Conservation (phyloP, 257 asterid genomes). For the Gentiana straminea region DNA sequence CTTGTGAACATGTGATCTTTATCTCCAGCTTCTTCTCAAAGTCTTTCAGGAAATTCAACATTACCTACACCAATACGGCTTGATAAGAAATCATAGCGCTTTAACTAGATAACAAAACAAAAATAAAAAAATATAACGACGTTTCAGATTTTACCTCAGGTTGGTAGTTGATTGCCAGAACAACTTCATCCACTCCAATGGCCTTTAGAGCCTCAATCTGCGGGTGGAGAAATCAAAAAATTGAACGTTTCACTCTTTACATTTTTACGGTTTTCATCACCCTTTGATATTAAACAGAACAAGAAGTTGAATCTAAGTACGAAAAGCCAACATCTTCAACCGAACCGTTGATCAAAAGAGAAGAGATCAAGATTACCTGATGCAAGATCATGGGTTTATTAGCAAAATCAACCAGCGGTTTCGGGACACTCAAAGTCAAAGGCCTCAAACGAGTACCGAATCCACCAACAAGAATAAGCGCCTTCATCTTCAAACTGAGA, state of each 20-base stretch:
- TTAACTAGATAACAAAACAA: not conserved
- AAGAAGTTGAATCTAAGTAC: not conserved
- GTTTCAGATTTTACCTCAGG: slow-evolving; percentile 54
- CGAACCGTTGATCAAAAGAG: no score
- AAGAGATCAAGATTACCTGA: slow-evolving; percentile 42
- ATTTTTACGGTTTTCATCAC: no score
- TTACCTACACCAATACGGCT: slow-evolving; percentile 38
- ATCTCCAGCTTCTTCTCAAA: slow-evolving; percentile 89
- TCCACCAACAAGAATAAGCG: slow-evolving; percentile 93
- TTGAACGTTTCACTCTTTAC: no score
- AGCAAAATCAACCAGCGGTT: slow-evolving; percentile 92
- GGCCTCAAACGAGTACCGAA: slow-evolving; percentile 96
- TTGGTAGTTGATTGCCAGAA: slow-evolving; percentile 91
- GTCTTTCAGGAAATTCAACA: slow-evolving; percentile 91
- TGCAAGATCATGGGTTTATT: slow-evolving; percentile 98
- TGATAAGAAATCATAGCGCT: not conserved
- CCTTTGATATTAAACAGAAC: no score
- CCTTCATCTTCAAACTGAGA: slow-evolving; percentile 54
- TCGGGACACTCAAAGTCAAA: slow-evolving; percentile 72
- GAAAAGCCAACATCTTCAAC: not conserved
- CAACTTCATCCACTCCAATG: slow-evolving; percentile 90
- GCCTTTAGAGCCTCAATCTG: slow-evolving; percentile 93
- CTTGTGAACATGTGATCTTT: slow-evolving; percentile 89
- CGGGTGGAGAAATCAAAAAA: not conserved
- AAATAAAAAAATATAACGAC: not conserved